Base-by-base conservation (phyloP, 2,329 filamentous ascomycete species). In the Westerdykella sp. region DNA sequence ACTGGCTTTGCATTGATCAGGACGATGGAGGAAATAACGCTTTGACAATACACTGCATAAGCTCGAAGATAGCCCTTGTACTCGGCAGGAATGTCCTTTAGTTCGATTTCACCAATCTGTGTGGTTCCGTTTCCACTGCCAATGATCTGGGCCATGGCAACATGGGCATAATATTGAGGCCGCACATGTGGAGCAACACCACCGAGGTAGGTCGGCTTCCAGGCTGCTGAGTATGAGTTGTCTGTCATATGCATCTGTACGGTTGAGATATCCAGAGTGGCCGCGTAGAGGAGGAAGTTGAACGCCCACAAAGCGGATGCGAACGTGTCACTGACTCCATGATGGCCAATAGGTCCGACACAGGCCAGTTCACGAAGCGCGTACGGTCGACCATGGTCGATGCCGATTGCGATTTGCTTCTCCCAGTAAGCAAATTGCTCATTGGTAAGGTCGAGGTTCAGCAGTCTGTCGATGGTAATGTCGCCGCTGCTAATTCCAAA, bases 181-280 rank as follows among this genome's bases (percentile, higher is more conserved):
- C 73, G 69, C 9, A 76, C 71, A 48, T 68, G 69, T 1, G 70
- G 67, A 21, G 60, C 56, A 5, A 57, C 64, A 22, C 63, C 69
- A 47, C 70, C 65, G 45, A 66, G 58, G 14, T 58, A 39, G 31
- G 71, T 61, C 13, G 74, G 74, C 48, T 73, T 69, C 74, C 74
- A 77, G 2, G 73, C 71, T 43, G 68, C 68, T 6, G 73, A 71
- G 50, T 72, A 72, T 46, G 73, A 74, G 56, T 74, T 74, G 56
- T 74, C 72, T 9, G 73, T 76, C 73, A 76, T 75, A 64, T 77
- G 74, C 65, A 76, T 70, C 47, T 74, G 67, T 2, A 76, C 72
- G 7, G 69, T 70, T 0, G 66, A 60, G 40, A 76, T 68, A 46
- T 72, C 72, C 34, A 74, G 63, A 5, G 68, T 68, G 6, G 74